Percentiles rank a stretch among this genome's conserved stretches.
phyloP scores from a whole-genome alignment of 2,329 filamentous ascomycete species.

The Talaromyces verruculosus region DNA sequence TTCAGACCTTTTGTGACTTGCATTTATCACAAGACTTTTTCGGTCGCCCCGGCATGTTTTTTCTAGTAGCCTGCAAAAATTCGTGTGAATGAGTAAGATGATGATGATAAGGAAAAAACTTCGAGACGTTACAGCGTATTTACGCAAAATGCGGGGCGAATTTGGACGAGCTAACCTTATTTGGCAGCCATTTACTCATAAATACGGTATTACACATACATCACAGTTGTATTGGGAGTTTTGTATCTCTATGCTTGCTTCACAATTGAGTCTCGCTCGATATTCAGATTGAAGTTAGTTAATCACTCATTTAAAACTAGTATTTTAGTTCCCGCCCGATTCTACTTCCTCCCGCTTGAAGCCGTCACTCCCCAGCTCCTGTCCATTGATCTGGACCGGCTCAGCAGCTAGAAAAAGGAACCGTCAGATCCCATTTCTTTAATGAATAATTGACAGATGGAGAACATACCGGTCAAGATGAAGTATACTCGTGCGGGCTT shows the following conservation, averaged over 20 bases:
- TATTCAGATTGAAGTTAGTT: background rate
- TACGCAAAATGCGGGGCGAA: background rate
- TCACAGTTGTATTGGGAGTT: background rate
- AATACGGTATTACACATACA: background rate
- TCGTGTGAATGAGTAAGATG: background rate
- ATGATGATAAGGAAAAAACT: background rate
- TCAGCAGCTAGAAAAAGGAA: background rate
- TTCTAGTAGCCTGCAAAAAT: background rate
- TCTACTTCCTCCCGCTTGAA: constrained; percentile 3
- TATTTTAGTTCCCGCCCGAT: background rate
- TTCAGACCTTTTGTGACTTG: constrained; percentile 6
- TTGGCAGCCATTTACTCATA: background rate
- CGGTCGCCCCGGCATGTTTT: background rate
- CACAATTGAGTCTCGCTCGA: too few relatives aligned
- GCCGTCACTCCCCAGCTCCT: constrained; percentile 7
- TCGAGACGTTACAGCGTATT: background rate
- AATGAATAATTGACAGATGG: background rate
- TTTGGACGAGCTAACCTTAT: too few relatives aligned
- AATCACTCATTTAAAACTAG: background rate
- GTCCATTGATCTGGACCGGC: constrained; percentile 3
- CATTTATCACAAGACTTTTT: background rate
- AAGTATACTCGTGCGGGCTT: constrained; percentile 11
- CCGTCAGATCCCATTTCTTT: background rate
- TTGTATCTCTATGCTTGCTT: background rate
- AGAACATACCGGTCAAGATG: constrained; percentile 5